Percentiles rank a stretch among this genome's conserved stretches.
Conservation (phyloP, 139 green algal species). For the Tetraselmis chui region DNA sequence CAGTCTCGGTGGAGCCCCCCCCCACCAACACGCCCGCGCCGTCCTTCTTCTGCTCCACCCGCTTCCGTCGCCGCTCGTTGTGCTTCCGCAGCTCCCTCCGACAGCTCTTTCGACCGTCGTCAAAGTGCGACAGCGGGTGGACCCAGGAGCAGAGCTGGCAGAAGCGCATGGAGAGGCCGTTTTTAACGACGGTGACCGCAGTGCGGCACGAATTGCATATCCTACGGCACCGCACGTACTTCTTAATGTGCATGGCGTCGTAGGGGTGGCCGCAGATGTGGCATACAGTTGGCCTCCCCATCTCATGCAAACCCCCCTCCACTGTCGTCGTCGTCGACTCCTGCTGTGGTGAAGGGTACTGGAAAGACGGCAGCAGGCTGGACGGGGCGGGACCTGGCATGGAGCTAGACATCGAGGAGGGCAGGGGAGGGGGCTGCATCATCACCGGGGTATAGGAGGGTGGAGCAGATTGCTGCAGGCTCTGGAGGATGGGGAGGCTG, state of each 20-base stretch:
- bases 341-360: too few relatives aligned
- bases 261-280: background rate
- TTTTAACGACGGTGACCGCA: background rate
- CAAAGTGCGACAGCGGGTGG: background rate
- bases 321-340: too few relatives aligned
- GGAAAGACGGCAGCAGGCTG: too few relatives aligned
- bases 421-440: too few relatives aligned
- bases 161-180: background rate
- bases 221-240: background rate
- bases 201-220: background rate
- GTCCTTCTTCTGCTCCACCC: background rate
- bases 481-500: too few relatives aligned
- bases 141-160: background rate
- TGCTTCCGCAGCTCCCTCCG: background rate
- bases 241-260: background rate
- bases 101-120: background rate
- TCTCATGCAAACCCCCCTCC: too few relatives aligned
- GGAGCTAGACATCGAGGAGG: too few relatives aligned
- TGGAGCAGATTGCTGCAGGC: too few relatives aligned
- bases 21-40: too few relatives aligned
- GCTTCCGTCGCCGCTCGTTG: background rate
- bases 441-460: too few relatives aligned
- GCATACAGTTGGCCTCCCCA: background rate
- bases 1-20: background rate
- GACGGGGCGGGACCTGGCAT: too few relatives aligned